A percentile compares a stretch with the other conserved stretches of the same genome.
Evolutionary conservation across 2,329 filamentous ascomycete species (phyloP).

Genomic region (Lachnellula hyalina): DNA sequence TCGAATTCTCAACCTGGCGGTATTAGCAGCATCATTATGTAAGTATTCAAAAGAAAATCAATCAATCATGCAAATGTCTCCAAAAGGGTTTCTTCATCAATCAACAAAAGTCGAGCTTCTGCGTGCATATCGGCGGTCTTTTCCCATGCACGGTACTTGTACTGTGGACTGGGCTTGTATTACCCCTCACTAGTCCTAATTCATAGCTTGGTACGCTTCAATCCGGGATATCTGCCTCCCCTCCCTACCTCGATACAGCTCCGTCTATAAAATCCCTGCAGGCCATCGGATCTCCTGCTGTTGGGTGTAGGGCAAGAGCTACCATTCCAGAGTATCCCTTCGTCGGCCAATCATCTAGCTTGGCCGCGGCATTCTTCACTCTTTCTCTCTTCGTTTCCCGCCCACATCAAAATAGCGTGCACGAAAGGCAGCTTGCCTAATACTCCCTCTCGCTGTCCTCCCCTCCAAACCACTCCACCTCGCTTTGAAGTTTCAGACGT

Average conservation of each 20-base stretch:
- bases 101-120: too few relatives aligned
- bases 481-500: not conserved
- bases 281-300: not conserved
- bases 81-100: too few relatives aligned
- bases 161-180: not conserved
- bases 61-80: too few relatives aligned
- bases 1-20: not conserved
- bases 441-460: not conserved
- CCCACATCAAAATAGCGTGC: slow-evolving; percentile 1
- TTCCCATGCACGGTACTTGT: not conserved
- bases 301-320: not conserved
- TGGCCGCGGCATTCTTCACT: not conserved
- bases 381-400: not conserved
- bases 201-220: not conserved
- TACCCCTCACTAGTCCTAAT: slow-evolving; percentile 10
- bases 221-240: not conserved
- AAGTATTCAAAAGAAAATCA: too few relatives aligned
- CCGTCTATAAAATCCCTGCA: not conserved
- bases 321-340: not conserved
- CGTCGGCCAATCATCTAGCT: not conserved
- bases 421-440: not conserved
- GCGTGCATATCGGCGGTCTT: too few relatives aligned
- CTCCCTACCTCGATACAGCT: not conserved
- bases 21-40: too few relatives aligned
- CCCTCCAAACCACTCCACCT: not conserved